A percentile compares a stretch with the other conserved stretches of the same genome.
phyloP scores from a whole-genome alignment of 768 basidiomycete genomes.

The Floccularia luteovirens region DNA sequence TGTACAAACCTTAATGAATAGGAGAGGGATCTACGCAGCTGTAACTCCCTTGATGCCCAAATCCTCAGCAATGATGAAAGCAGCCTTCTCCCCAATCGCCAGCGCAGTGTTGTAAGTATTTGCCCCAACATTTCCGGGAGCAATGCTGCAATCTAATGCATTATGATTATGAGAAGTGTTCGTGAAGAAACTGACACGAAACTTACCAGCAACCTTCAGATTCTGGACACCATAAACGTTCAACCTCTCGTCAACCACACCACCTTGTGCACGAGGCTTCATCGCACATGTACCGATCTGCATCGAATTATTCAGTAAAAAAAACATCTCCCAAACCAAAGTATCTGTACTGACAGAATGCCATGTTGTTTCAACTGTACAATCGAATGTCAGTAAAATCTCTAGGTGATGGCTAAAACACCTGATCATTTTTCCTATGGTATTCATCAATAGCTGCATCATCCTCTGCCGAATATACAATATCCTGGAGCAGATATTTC shows the following conservation, averaged over 20 bases:
- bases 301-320: background rate
- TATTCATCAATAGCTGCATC: too few relatives aligned
- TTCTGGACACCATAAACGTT: conserved; percentile 37
- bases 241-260: conserved; percentile 37
- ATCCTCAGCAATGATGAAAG: conserved; percentile 28
- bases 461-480: too few relatives aligned
- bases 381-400: background rate
- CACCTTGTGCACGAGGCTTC: conserved; percentile 33
- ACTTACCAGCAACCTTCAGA: conserved; percentile 30
- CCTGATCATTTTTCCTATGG: background rate
- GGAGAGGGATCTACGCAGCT: background rate
- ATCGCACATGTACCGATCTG: conserved; percentile 47
- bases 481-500: too few relatives aligned
- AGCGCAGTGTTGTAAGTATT: conserved; percentile 31
- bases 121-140: conserved; percentile 2
- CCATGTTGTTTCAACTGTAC: conserved; percentile 4
- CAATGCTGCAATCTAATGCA: background rate
- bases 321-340: background rate
- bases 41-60: conserved; percentile 1
- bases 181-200: background rate
- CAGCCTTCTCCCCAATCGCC: conserved; percentile 52
- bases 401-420: background rate
- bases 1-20: too few relatives aligned
- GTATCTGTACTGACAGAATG: background rate
- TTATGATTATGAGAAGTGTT: background rate